phyloP scores from a whole-genome alignment of 345 rosid species.

The Schrenkiella parvula region DNA sequence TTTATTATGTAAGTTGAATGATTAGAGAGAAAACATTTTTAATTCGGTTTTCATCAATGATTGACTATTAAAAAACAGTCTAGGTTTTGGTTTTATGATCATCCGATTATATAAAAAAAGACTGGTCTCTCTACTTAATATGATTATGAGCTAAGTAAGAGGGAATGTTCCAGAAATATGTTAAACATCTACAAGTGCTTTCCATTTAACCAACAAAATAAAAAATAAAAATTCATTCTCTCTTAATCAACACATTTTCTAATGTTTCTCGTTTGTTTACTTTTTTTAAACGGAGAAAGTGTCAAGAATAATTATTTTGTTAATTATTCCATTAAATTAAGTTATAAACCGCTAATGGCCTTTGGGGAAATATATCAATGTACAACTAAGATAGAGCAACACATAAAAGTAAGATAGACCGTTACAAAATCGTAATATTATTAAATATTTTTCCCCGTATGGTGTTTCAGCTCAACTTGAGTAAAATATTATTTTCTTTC shows the following conservation, averaged over 20 bases:
- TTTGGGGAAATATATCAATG: not conserved
- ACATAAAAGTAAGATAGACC: not conserved
- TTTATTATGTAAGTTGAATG: not conserved
- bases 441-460: not conserved
- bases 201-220: not conserved
- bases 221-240: not conserved
- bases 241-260: not conserved
- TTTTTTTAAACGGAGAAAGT: not conserved
- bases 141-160: not conserved
- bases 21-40: not conserved
- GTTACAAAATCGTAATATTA: not conserved
- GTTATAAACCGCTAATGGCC: not conserved
- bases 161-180: not conserved
- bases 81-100: not conserved
- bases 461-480: conserved; percentile 9
- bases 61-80: not conserved
- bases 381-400: not conserved
- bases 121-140: not conserved
- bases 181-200: not conserved
- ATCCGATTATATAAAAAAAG: not conserved
- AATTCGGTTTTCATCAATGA: not conserved
- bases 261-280: not conserved
- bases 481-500: not conserved
- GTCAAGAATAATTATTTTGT: not conserved
- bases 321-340: not conserved